These are phyloP conservation scores for Phytopythium boreale DNA, from an alignment of 352 stramenopile species.

Conservation along the genomic window DNA sequence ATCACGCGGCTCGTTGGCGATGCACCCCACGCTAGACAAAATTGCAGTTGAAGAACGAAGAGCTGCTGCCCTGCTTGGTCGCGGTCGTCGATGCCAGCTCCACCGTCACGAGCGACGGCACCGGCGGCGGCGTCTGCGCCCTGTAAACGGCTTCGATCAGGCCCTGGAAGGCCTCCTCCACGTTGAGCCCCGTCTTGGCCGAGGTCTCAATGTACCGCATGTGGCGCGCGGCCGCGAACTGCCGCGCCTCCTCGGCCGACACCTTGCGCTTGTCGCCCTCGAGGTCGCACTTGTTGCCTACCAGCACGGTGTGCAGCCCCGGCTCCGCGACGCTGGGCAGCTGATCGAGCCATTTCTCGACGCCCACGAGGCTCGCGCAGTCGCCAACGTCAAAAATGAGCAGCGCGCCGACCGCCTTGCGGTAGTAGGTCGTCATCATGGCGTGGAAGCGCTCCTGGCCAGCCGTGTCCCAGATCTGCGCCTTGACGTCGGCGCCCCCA, in stretches of 20 bases:
- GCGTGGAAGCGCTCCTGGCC: constrained; percentile 85
- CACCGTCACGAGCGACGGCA: constrained; percentile 21
- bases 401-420: constrained; percentile 72
- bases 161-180: constrained; percentile 52
- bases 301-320: constrained; percentile 58
- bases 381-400: constrained; percentile 78
- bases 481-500: constrained; percentile 69
- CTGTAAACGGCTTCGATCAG: constrained; percentile 59
- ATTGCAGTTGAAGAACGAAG: constrained; percentile 50
- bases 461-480: constrained; percentile 88
- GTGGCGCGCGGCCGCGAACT: constrained; percentile 63
- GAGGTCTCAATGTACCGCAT: constrained; percentile 83
- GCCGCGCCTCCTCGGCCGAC: constrained; percentile 52
- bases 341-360: constrained; percentile 73
- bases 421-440: constrained; percentile 90
- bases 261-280: constrained; percentile 37
- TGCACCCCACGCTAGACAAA: constrained; percentile 17
- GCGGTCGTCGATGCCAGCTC: constrained; percentile 20
- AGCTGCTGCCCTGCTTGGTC: constrained; percentile 10
- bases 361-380: constrained; percentile 41
- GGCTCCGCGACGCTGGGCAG: constrained; percentile 70
- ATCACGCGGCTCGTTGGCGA: not conserved
- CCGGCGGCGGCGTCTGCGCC: constrained; percentile 32
- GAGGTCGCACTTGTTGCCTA: constrained; percentile 79
- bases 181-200: constrained; percentile 69